Evolutionary conservation across 352 stramenopile genomes (phyloP).

Genomic region (Pythium apleroticum): DNA sequence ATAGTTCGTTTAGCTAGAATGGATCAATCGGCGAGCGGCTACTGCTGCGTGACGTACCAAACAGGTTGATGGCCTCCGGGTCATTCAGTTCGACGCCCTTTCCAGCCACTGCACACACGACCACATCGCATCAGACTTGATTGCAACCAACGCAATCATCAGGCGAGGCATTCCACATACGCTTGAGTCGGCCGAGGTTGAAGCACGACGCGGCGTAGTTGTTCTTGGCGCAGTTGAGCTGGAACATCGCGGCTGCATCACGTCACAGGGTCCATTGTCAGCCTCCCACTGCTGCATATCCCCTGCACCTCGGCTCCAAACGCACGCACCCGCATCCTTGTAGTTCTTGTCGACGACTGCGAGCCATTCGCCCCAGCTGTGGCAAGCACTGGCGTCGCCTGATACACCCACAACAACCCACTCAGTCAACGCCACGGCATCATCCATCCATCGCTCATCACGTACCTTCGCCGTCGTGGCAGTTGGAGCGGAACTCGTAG

Average conservation of each 20-base stretch:
- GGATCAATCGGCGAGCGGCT: background rate
- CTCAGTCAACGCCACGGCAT: too few species aligned
- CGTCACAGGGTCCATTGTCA: background rate
- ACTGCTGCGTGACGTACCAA: constrained; percentile 39
- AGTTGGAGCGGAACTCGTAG: constrained; percentile 89
- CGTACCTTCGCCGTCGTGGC: constrained; percentile 70
- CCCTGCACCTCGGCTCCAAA: background rate
- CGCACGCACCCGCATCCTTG: constrained; percentile 56
- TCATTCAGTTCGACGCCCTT: constrained; percentile 79
- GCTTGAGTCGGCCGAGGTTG: constrained; percentile 79
- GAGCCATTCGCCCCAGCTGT: constrained; percentile 87
- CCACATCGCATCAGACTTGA: background rate
- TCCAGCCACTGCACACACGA: constrained; percentile 53
- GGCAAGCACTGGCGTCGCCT: constrained; percentile 81
- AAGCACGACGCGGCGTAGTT: constrained; percentile 83
- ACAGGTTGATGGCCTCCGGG: constrained; percentile 61
- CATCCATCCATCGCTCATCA: too few species aligned
- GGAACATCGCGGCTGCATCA: constrained; percentile 66
- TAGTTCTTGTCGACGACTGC: constrained; percentile 89
- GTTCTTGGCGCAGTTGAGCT: constrained; percentile 84
- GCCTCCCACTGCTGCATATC: background rate
- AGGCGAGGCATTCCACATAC: constrained; percentile 33
- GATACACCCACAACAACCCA: background rate
- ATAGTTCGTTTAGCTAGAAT: too few species aligned
- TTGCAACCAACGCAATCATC: background rate